phyloP scores from a whole-genome alignment of 176 grass and related monocot genomes.

The Eragrostis nindensis region DNA sequence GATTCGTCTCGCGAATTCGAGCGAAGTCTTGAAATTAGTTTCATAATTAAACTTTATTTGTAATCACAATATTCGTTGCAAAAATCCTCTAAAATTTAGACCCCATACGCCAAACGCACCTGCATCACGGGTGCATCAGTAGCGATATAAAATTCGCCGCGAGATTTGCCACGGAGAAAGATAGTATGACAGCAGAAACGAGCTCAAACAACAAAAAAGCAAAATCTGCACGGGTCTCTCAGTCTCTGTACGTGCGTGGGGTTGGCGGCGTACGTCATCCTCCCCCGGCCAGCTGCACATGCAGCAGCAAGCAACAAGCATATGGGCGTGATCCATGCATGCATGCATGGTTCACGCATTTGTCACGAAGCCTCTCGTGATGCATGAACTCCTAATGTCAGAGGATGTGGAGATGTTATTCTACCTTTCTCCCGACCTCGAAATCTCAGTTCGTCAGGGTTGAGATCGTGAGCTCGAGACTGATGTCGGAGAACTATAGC shows the following conservation, averaged over 20 bases:
- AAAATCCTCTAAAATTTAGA: no score
- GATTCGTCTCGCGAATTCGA: no score
- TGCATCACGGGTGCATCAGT: background rate
- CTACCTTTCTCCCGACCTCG: constrained; percentile 7
- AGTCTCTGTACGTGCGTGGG: background rate
- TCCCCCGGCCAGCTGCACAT: background rate
- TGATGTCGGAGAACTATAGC: constrained; percentile 11
- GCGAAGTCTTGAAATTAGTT: no score
- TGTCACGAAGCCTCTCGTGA: background rate
- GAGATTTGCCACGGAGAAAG: background rate
- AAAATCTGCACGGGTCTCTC: background rate
- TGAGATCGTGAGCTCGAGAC: constrained; percentile 37
- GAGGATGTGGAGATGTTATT: background rate
- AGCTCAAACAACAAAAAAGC: background rate
- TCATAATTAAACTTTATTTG: no score
- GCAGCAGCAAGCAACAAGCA: background rate
- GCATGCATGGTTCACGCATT: no score
- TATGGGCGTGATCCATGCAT: background rate
- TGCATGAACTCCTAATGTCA: constrained; percentile 7
- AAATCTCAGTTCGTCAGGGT: constrained; percentile 34
- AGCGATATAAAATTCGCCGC: background rate
- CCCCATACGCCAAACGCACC: no score
- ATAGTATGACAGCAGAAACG: background rate
- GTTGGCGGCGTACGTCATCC: background rate
- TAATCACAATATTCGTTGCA: no score